Conservation (phyloP, 2,329 filamentous ascomycete genomes). For the Grosmannia serpens region DNA sequence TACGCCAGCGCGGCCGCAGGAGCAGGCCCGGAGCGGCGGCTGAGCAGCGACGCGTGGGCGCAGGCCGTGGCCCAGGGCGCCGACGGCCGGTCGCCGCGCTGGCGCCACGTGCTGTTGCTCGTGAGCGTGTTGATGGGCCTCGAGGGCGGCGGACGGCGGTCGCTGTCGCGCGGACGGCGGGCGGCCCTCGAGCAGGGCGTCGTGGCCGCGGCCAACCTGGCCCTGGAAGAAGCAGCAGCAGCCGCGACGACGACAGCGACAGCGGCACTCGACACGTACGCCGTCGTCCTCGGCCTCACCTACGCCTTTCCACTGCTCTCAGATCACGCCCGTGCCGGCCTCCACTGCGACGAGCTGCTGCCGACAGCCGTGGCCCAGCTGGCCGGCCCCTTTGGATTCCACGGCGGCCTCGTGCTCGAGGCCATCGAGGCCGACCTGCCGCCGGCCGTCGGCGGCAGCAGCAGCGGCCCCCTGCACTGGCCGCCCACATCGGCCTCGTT, state of each 20-base stretch:
- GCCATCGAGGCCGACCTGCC: constrained; percentile 50
- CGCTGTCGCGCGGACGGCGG: constrained; percentile 52
- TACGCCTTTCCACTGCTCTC: constrained; percentile 65
- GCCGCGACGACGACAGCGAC: constrained; percentile 23
- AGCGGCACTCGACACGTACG: constrained; percentile 29
- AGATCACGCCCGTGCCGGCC: constrained; percentile 39
- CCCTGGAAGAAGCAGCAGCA: constrained; percentile 37
- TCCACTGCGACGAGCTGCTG: constrained; percentile 60
- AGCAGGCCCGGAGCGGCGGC: constrained; percentile 19
- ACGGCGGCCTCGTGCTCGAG: constrained; percentile 63
- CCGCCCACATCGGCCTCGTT: constrained; percentile 47
- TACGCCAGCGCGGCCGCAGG: background rate
- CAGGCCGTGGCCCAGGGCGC: constrained; percentile 45
- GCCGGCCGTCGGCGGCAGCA: constrained; percentile 28
- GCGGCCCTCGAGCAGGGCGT: constrained; percentile 61
- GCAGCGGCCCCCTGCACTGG: constrained; percentile 55
- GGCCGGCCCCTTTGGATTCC: constrained; percentile 61
- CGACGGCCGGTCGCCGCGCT: constrained; percentile 51
- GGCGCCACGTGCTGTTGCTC: constrained; percentile 76
- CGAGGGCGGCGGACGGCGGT: constrained; percentile 49
- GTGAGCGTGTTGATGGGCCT: constrained; percentile 70
- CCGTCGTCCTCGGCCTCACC: constrained; percentile 61
- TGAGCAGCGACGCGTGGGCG: constrained; percentile 40
- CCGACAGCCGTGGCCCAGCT: constrained; percentile 58
- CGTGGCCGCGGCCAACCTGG: constrained; percentile 64